phyloP scores from a whole-genome alignment of 805 yeast genomes.

The Wickerhamomyces chambardii region DNA sequence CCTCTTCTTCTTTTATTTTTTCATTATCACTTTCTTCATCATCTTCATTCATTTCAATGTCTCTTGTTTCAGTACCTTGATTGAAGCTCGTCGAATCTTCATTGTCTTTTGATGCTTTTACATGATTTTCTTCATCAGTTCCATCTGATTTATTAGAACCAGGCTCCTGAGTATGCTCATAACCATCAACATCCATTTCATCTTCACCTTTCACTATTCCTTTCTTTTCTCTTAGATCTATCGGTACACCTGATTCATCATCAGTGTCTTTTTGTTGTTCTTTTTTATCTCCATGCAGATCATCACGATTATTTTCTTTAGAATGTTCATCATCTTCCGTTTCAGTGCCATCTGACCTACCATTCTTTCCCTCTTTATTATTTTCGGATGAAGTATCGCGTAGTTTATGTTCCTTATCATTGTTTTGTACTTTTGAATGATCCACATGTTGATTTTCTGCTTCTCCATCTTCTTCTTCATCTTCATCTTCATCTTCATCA shows the following conservation, averaged over 20 bases:
- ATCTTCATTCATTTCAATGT: background rate
- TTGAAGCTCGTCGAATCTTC: no score
- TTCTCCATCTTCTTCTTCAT: conserved; percentile 1
- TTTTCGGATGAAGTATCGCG: no score
- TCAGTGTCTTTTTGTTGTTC: conserved; percentile 2
- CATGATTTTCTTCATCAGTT: background rate
- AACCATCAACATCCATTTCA: background rate
- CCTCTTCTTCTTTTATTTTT: conserved; percentile 8
- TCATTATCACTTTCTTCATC: background rate
- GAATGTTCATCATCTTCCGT: no score
- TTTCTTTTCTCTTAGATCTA: conserved; percentile 2
- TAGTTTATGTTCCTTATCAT: conserved; percentile 8
- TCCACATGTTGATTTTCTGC: no score
- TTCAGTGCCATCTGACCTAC: no score
- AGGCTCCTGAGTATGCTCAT: no score
- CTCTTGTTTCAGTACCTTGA: no score
- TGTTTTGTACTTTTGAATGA: conserved; percentile 10
- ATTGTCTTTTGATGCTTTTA: no score
- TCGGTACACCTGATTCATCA: conserved; percentile 1
- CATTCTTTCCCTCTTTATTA: no score
- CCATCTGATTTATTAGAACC: background rate
- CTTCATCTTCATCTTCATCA: background rate
- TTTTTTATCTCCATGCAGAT: background rate
- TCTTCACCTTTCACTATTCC: conserved; percentile 11
- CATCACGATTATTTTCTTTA: no score